Evolutionary conservation across 768 basidiomycete species (phyloP), one percentile per base, ranked within the genome.

Genomic region (Myochromella boudieri): DNA sequence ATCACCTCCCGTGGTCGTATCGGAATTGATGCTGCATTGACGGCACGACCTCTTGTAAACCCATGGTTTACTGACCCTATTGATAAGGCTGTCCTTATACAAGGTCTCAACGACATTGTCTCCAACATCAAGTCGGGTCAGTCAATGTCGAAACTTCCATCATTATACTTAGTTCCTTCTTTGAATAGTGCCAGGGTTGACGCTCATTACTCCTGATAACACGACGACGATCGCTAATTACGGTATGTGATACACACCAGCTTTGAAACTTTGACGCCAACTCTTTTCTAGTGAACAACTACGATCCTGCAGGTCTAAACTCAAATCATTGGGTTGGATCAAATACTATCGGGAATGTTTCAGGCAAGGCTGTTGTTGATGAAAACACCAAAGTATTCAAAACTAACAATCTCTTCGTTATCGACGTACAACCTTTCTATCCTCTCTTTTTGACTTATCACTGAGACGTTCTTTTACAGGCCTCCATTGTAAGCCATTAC

Each of bases 291-390:
- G 69, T 78, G 14, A 65, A 75, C 51, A 68, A 62, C 42, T 75
- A 75, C 48, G 58, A 62, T 47, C 51, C 63, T 31, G 66, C 40
- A 3, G 34, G 49, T 31, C 28, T 44, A 21, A 69, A 78, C 61
- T 81, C 80, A 4, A 85, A 85, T 56, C 82, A 85, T 60, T 84
- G 82, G 81, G 77, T 81, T 15, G 81, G 80, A 11, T 70, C 80
- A 4, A 72, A 72, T 55, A 67, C 59, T 28, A 78, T 84, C 36
- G 75, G 77, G 20, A 37, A 3, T 10, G 62, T 60, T n/a, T 50
- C 62, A 26, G 58, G 62, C 20, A 49, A 37, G 24, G 64, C 60
- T 6, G 82, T 85, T n/a, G 81, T 85, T 15, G 82, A 84, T 51
- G 60, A 71, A 49, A 81, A 83, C 57, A 65, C 72, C 6, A 78